These are phyloP conservation scores for Fusarium sp. DNA, from an alignment of 2,329 filamentous ascomycete species.

Conservation along the genomic window DNA sequence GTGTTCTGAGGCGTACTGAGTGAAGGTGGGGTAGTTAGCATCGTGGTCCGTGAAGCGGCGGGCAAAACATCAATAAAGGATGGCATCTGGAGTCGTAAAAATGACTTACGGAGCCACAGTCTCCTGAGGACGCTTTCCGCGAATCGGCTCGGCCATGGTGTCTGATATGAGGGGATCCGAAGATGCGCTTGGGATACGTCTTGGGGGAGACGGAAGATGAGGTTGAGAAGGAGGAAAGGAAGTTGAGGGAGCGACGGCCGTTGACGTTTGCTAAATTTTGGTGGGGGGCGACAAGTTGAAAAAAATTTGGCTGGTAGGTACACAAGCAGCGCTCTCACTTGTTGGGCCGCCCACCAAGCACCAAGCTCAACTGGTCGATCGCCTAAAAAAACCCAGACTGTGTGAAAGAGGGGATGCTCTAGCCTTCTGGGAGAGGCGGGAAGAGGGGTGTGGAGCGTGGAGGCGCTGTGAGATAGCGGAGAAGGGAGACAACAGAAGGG, in stretches of 20 bases:
- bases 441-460: conserved; percentile 29
- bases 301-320: conserved; percentile 47
- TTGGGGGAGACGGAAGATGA: conserved; percentile 40
- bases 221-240: conserved; percentile 47
- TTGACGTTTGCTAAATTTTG: conserved; percentile 54
- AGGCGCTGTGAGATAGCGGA: conserved; percentile 38
- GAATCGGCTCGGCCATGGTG: conserved; percentile 72
- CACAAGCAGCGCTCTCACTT: conserved; percentile 40
- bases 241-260: conserved; percentile 48
- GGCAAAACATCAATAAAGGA: conserved; percentile 33
- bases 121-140: conserved; percentile 69
- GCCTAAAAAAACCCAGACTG: conserved; percentile 37
- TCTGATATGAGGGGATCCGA: conserved; percentile 44
- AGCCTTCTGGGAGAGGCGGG: conserved; percentile 9
- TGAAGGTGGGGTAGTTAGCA: conserved; percentile 60
- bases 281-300: conserved; percentile 51
- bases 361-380: conserved; percentile 43
- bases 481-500: conserved; percentile 39
- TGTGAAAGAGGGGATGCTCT: conserved; percentile 35
- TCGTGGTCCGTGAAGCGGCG: conserved; percentile 35
- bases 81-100: conserved; percentile 24
- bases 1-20: conserved; percentile 97
- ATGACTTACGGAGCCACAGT: conserved; percentile 67
- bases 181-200: conserved; percentile 44
- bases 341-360: conserved; percentile 45